These are phyloP conservation scores for Nigrograna mackinnonii DNA, from an alignment of 2,329 filamentous ascomycete genomes.

Conservation along the genomic window DNA sequence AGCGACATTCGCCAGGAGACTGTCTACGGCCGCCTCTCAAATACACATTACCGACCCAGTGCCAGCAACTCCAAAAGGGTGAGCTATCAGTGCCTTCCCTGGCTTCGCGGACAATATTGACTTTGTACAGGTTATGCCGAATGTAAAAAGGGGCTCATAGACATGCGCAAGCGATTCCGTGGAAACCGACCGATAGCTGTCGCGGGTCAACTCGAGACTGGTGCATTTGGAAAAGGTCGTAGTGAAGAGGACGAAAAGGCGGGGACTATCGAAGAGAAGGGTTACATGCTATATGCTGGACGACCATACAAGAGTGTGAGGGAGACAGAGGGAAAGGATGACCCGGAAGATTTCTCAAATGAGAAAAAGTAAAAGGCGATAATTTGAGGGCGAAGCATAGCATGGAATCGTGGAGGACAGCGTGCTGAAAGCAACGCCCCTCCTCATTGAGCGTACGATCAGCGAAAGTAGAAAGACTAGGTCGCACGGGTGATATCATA, in stretches of 20 bases:
- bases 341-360: constrained; percentile 21
- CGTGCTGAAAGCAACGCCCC: too few species aligned
- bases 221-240: constrained; percentile 31
- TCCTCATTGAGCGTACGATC: too few species aligned
- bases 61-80: constrained; percentile 88
- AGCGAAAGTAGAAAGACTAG: too few species aligned
- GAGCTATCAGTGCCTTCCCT: not conserved
- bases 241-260: constrained; percentile 32
- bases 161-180: constrained; percentile 98
- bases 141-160: constrained; percentile 94
- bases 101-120: not conserved
- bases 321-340: constrained; percentile 33
- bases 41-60: constrained; percentile 81
- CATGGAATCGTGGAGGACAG: too few species aligned
- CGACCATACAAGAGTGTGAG: constrained; percentile 31
- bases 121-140: constrained; percentile 92
- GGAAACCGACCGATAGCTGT: constrained; percentile 81
- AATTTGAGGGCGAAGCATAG: too few species aligned
- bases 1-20: constrained; percentile 83
- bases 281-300: constrained; percentile 43
- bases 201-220: constrained; percentile 34
- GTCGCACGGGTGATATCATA: too few species aligned
- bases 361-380: constrained; percentile 16
- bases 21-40: constrained; percentile 83
- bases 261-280: constrained; percentile 42